Evolutionary conservation across 306 rosid species (phyloP).

Genomic region (Mimosa bimucronata): DNA sequence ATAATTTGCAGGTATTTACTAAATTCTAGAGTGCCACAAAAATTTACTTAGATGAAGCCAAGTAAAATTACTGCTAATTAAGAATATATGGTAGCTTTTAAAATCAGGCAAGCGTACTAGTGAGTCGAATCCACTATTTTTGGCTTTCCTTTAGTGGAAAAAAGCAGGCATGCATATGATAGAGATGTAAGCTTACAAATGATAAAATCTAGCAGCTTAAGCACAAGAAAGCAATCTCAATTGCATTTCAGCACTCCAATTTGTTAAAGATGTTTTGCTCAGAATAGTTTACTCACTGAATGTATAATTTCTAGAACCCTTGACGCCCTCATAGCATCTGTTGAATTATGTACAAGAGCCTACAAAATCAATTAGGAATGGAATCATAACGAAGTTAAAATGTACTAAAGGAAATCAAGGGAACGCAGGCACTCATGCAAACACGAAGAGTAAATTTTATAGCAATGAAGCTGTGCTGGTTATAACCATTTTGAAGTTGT

Average conservation of each 20-base stretch:
- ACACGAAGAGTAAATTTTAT: background rate
- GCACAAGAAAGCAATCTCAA: conserved; percentile 19
- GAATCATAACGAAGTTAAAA: conserved; percentile 25
- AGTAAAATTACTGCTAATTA: background rate
- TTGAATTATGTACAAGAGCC: conserved; percentile 82
- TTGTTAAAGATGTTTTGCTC: background rate
- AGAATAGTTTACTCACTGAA: conserved; percentile 41
- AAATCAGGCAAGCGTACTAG: background rate
- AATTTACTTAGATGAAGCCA: background rate
- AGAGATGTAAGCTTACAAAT: conserved; percentile 50
- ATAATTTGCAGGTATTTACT: background rate
- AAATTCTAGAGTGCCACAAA: background rate
- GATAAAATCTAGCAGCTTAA: background rate
- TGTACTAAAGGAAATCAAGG: background rate
- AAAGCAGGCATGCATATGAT: conserved; percentile 44
- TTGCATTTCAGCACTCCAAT: background rate
- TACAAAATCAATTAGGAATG: conserved; percentile 46
- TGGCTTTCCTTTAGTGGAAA: background rate
- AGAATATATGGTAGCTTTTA: background rate
- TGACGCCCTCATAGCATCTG: conserved; percentile 89
- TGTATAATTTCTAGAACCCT: conserved; percentile 72
- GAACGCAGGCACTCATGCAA: conserved; percentile 9
- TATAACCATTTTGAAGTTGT: conserved; percentile 85
- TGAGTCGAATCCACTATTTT: background rate
- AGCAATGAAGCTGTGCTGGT: conserved; percentile 19